phyloP scores from a whole-genome alignment of 1,139 yeast species.

The Debaryomycetaceae sp. region DNA sequence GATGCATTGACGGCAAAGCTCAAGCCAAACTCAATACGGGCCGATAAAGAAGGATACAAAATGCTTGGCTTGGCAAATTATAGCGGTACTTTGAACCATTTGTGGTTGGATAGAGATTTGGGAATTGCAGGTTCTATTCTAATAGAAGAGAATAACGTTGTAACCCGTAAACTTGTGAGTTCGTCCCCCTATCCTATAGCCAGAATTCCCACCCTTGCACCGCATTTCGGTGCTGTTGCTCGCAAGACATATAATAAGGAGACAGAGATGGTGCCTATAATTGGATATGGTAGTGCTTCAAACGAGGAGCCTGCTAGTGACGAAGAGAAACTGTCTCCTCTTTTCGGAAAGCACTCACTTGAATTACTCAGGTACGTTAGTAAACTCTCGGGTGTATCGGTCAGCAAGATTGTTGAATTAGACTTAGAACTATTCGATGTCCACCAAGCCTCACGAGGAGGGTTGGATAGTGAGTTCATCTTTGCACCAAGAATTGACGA shows the following conservation, averaged over 20 bases:
- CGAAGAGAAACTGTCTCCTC: conserved; percentile 32
- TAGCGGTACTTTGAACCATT: conserved; percentile 33
- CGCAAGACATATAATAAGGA: conserved; percentile 34
- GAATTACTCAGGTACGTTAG: conserved; percentile 33
- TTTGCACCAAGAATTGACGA: conserved; percentile 46
- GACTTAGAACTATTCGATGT: conserved; percentile 43
- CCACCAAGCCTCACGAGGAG: conserved; percentile 41
- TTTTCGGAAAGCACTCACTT: conserved; percentile 37
- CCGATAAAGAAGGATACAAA: conserved; percentile 36
- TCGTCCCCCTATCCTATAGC: conserved; percentile 41
- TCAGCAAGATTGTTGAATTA: conserved; percentile 26
- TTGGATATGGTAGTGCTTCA: conserved; percentile 27
- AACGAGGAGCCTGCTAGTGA: conserved; percentile 22
- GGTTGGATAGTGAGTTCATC: conserved; percentile 36
- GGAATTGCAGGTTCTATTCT: conserved; percentile 45
- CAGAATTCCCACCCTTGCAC: conserved; percentile 41
- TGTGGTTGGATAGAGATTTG: conserved; percentile 46
- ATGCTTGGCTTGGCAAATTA: conserved; percentile 44
- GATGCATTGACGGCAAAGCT: conserved; percentile 40
- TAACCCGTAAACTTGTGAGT: conserved; percentile 26
- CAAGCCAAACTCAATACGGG: conserved; percentile 33
- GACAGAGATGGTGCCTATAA: conserved; percentile 41
- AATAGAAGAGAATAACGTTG: conserved; percentile 22
- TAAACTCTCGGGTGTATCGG: conserved; percentile 22
- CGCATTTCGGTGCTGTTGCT: conserved; percentile 36